Evolutionary conservation across 2,329 filamentous ascomycete genomes (phyloP).

Genomic region (Xylariaceae sp.): DNA sequence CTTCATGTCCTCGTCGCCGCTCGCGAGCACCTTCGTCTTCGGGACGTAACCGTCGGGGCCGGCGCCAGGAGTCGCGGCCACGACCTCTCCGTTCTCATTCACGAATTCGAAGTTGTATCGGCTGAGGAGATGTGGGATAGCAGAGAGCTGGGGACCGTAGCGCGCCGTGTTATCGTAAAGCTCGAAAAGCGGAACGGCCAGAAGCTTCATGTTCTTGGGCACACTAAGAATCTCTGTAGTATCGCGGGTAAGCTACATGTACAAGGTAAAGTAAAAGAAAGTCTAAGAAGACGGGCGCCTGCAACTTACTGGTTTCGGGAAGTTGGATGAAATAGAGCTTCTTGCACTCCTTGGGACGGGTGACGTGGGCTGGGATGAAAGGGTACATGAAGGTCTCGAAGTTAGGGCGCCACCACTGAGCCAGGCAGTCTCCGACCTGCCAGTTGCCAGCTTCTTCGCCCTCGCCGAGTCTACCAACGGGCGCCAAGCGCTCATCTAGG

Average conservation of each 20-base stretch:
- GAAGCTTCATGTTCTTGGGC: constrained; percentile 98
- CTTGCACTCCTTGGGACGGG: constrained; percentile 96
- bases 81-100: constrained; percentile 83
- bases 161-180: constrained; percentile 94
- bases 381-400: constrained; percentile 99
- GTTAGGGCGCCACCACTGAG: constrained; percentile 98
- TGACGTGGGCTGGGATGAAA: constrained; percentile 93
- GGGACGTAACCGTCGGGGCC: constrained; percentile 56
- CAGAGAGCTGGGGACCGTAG: constrained; percentile 92
- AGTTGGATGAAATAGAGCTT: constrained; percentile 97
- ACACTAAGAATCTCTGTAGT: constrained; percentile 81
- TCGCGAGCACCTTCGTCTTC: constrained; percentile 61
- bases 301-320: constrained; percentile 72
- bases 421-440: constrained; percentile 89
- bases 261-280: not conserved
- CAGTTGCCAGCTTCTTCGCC: constrained; percentile 82
- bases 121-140: constrained; percentile 90
- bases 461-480: constrained; percentile 80
- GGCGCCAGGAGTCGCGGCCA: constrained; percentile 74
- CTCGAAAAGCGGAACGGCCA: constrained; percentile 94
- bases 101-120: constrained; percentile 98
- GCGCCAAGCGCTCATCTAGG: constrained; percentile 87
- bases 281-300: not conserved
- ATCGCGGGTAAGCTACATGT: constrained; percentile 19
- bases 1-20: constrained; percentile 56